A percentile compares a stretch with the other conserved stretches of the same genome.
phyloP scores from a whole-genome alignment of 306 rosid species.

The Rubus parviflorus region DNA sequence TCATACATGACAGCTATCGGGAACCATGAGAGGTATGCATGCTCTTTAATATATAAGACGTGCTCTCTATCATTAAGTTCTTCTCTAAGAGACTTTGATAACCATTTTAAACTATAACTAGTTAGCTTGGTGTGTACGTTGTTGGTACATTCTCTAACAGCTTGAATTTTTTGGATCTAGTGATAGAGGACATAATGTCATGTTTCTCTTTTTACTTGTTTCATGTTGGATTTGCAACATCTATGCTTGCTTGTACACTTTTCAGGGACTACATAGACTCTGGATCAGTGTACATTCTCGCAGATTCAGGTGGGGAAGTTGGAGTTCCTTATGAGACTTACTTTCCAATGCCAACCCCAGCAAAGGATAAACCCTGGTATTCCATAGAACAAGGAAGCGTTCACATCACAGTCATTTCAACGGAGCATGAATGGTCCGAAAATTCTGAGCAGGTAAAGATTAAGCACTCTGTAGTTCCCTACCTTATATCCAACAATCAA shows the following conservation, averaged over 20 bases:
- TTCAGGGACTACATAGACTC: constrained; percentile 64
- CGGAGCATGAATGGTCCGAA: constrained; percentile 69
- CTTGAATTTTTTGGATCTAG: neutral
- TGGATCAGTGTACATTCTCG: constrained; percentile 53
- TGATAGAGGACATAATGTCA: neutral
- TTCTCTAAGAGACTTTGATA: too few relatives aligned
- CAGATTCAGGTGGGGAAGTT: constrained; percentile 96
- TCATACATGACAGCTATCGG: constrained; percentile 94
- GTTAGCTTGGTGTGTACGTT: too few relatives aligned
- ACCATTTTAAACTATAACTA: too few relatives aligned
- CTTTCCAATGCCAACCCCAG: constrained; percentile 74
- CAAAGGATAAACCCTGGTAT: constrained; percentile 89
- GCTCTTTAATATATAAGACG: neutral
- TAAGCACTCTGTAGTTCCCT: constrained; percentile 3
- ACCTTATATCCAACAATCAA: neutral
- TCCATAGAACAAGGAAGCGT: constrained; percentile 79
- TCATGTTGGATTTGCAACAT: neutral
- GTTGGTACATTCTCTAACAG: neutral
- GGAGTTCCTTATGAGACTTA: constrained; percentile 88
- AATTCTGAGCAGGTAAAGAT: constrained; percentile 71
- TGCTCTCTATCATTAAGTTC: neutral
- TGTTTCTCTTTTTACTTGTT: neutral
- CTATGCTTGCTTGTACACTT: neutral
- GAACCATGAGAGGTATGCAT: constrained; percentile 78
- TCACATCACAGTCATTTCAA: constrained; percentile 77